Conservation (phyloP, 2,329 filamentous ascomycete genomes). For the Didymellaceae sp. region DNA sequence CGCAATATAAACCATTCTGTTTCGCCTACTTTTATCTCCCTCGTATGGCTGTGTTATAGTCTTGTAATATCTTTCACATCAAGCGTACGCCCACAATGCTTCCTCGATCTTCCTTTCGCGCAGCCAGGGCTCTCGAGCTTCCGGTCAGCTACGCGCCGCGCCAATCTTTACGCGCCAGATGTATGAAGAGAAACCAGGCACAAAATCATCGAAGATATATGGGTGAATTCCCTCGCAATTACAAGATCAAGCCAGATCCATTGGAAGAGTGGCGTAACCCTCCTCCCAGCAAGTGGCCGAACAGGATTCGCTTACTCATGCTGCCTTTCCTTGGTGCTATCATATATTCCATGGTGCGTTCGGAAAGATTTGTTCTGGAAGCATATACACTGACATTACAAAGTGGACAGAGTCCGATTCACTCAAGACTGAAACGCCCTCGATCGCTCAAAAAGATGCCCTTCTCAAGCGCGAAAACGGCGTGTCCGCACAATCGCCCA, state of each 20-base stretch:
- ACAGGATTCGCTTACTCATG: slow-evolving; percentile 54
- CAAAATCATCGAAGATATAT: slow-evolving; percentile 26
- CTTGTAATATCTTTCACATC: background rate
- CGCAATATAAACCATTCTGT: slow-evolving; percentile 16
- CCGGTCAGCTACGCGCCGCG: slow-evolving; percentile 34
- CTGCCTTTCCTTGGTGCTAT: slow-evolving; percentile 61
- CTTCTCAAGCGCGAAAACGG: slow-evolving; percentile 79
- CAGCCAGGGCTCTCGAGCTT: slow-evolving; percentile 38
- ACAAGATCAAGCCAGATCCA: slow-evolving; percentile 32
- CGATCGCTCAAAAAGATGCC: slow-evolving; percentile 85
- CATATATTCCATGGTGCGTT: slow-evolving; percentile 65
- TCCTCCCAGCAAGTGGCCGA: slow-evolving; percentile 45
- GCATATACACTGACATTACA: slow-evolving; percentile 9
- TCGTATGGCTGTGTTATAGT: slow-evolving; percentile 28
- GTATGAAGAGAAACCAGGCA: slow-evolving; percentile 21
- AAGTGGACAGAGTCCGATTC: slow-evolving; percentile 46
- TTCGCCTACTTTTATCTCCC: background rate
- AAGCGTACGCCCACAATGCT: slow-evolving; percentile 38
- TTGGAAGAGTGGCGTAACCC: slow-evolving; percentile 45
- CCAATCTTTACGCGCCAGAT: slow-evolving; percentile 26
- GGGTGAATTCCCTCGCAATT: slow-evolving; percentile 28
- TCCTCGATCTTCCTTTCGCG: slow-evolving; percentile 33
- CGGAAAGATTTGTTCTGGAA: no score
- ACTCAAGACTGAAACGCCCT: slow-evolving; percentile 63
- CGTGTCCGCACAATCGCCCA: slow-evolving; percentile 80